Evolutionary conservation across 805 yeast genomes (phyloP).

Genomic region (Kluyveromyces wickerhamii): DNA sequence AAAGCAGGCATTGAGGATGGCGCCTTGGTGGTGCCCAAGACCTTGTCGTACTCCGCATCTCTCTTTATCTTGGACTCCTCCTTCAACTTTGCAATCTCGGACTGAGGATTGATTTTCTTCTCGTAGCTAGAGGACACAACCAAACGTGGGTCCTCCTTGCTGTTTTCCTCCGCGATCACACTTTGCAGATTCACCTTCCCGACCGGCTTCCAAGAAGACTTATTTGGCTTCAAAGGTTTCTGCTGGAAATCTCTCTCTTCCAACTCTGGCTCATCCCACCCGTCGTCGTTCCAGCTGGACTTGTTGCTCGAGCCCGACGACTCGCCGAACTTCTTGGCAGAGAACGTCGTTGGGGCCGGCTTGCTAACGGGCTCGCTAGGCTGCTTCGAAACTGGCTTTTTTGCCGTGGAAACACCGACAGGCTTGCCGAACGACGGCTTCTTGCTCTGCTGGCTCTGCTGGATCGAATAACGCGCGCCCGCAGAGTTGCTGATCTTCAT

Average conservation of each 20-base stretch:
- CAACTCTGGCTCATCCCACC: constrained; percentile 40
- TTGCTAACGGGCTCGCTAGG: constrained; percentile 13
- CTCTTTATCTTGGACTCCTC: constrained; percentile 29
- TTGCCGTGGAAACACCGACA: constrained; percentile 7
- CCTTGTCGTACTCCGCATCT: constrained; percentile 30
- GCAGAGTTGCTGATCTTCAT: constrained; percentile 81
- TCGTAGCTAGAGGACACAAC: constrained; percentile 17
- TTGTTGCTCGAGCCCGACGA: constrained; percentile 4
- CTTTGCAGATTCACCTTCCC: constrained; percentile 49
- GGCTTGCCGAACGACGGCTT: constrained; percentile 7
- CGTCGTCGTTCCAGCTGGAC: constrained; percentile 28
- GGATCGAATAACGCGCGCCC: constrained; percentile 87
- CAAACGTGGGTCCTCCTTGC: constrained; percentile 37
- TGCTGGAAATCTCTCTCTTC: constrained; percentile 42
- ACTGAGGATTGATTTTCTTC: constrained; percentile 18
- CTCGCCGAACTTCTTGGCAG: constrained; percentile 11
- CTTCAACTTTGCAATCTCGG: constrained; percentile 31
- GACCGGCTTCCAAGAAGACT: constrained; percentile 50
- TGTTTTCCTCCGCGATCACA: constrained; percentile 36
- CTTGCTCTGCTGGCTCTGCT: constrained; percentile 24
- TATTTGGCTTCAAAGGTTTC: constrained; percentile 37
- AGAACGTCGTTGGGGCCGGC: constrained; percentile 1
- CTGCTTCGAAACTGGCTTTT: constrained; percentile 12
- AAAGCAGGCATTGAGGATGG: constrained; percentile 12
- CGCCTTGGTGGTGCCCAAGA: constrained; percentile 29